Conservation (phyloP, 73 alveolate genomes). For the Durusdinium trenchii region DNA sequence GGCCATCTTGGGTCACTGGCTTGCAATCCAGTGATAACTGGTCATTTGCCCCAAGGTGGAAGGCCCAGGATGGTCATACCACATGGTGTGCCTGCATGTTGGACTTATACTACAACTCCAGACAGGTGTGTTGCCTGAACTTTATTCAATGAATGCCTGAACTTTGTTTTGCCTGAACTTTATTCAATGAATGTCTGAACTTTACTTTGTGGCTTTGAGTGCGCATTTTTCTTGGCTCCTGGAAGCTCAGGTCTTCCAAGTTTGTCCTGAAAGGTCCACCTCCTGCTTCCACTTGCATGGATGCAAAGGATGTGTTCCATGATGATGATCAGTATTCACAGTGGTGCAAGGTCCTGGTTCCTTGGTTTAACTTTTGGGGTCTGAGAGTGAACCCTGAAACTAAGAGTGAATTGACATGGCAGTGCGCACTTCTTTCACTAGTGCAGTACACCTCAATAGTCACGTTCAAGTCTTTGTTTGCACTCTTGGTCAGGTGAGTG, state of each 20-base stretch:
- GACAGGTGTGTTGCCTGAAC: not conserved
- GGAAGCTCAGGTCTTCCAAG: not conserved
- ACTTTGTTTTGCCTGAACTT: no score
- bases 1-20: not conserved
- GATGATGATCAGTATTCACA: not conserved
- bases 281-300: not conserved
- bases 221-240: not conserved
- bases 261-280: not conserved
- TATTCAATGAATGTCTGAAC: not conserved
- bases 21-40: not conserved
- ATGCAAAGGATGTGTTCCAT: not conserved
- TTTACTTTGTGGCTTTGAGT: not conserved
- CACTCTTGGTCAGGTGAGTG: not conserved
- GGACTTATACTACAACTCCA: not conserved
- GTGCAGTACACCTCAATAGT: not conserved
- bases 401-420: not conserved
- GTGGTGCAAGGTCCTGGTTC: not conserved
- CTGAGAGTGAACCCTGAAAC: not conserved
- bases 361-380: not conserved
- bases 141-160: not conserved
- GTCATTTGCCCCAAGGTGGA: not conserved
- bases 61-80: conserved; percentile 18
- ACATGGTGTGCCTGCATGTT: not conserved
- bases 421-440: not conserved
- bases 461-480: not conserved